These are phyloP conservation scores for Scheffersomyces insectosa DNA, from an alignment of 1,139 yeast genomes.

Conservation along the genomic window DNA sequence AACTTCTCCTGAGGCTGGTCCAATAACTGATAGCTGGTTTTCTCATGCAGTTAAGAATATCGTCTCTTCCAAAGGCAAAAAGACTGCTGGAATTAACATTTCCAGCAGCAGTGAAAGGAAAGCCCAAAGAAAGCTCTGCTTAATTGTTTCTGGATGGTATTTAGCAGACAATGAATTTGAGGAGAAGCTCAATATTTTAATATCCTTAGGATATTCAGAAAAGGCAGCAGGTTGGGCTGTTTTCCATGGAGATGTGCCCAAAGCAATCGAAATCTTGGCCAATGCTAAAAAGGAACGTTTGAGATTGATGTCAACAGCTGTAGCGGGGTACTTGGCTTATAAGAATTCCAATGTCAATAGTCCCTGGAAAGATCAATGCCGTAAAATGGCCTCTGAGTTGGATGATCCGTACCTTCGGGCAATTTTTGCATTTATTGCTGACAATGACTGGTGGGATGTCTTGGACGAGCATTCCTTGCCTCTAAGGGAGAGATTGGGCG, in stretches of 20 bases:
- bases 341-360: conserved; percentile 62
- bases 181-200: conserved; percentile 59
- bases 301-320: conserved; percentile 86
- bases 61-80: conserved; percentile 44
- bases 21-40: conserved; percentile 43
- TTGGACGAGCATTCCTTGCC: conserved; percentile 89
- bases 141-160: conserved; percentile 92
- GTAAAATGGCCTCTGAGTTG: conserved; percentile 80
- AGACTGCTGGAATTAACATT: conserved; percentile 47
- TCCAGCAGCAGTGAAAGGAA: conserved; percentile 53
- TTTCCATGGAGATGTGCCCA: conserved; percentile 82
- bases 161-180: conserved; percentile 77
- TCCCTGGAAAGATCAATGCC: conserved; percentile 92
- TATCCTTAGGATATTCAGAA: conserved; percentile 63
- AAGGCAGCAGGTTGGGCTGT: conserved; percentile 99
- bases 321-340: conserved; percentile 88
- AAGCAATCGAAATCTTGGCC: conserved; percentile 74
- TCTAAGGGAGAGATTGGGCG: conserved; percentile 82
- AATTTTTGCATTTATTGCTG: conserved; percentile 90
- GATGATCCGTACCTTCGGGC: conserved; percentile 90
- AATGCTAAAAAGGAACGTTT: conserved; percentile 61
- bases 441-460: conserved; percentile 96
- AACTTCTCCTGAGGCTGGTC: conserved; percentile 18
- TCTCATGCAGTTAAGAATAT: conserved; percentile 46
- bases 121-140: conserved; percentile 71